Percentiles rank a stretch among this genome's conserved stretches.
Conservation (phyloP, 768 basidiomycete genomes). For the Podaxis pistillaris region DNA sequence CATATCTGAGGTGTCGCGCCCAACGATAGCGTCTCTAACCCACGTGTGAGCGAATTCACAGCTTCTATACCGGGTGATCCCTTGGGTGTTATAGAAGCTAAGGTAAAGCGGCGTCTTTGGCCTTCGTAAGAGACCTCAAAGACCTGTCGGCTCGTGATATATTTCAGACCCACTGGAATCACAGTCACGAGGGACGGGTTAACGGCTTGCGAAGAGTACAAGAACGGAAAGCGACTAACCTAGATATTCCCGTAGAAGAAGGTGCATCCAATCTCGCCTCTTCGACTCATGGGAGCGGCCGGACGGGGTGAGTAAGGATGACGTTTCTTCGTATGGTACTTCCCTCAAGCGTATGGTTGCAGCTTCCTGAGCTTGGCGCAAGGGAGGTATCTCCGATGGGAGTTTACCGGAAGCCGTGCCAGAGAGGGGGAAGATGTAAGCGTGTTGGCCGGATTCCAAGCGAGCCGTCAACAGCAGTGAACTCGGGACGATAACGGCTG, state of each 20-base stretch:
- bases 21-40: slow-evolving; percentile 46
- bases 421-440: slow-evolving; percentile 48
- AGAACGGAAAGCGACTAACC: slow-evolving; percentile 41
- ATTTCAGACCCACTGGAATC: slow-evolving; percentile 68
- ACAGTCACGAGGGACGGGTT: slow-evolving; percentile 14
- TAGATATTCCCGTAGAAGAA: slow-evolving; percentile 65
- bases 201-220: not conserved
- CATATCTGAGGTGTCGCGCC: slow-evolving; percentile 44
- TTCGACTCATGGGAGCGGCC: slow-evolving; percentile 18
- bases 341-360: slow-evolving; percentile 53
- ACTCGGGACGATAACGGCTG: slow-evolving; percentile 55
- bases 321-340: slow-evolving; percentile 23
- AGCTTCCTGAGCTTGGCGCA: slow-evolving; percentile 51
- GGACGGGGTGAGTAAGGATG: slow-evolving; percentile 9
- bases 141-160: slow-evolving; percentile 58
- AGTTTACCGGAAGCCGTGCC: slow-evolving; percentile 33
- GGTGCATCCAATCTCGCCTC: slow-evolving; percentile 59
- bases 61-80: slow-evolving; percentile 20
- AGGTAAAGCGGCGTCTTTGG: slow-evolving; percentile 49
- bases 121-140: slow-evolving; percentile 68
- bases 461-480: slow-evolving; percentile 63
- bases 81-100: slow-evolving; percentile 43
- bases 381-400: slow-evolving; percentile 46
- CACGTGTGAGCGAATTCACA: slow-evolving; percentile 33
- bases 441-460: slow-evolving; percentile 47